Evolutionary conservation across 2,329 filamentous ascomycete species (phyloP).

Genomic region (Cercospora zeae-maydis): DNA sequence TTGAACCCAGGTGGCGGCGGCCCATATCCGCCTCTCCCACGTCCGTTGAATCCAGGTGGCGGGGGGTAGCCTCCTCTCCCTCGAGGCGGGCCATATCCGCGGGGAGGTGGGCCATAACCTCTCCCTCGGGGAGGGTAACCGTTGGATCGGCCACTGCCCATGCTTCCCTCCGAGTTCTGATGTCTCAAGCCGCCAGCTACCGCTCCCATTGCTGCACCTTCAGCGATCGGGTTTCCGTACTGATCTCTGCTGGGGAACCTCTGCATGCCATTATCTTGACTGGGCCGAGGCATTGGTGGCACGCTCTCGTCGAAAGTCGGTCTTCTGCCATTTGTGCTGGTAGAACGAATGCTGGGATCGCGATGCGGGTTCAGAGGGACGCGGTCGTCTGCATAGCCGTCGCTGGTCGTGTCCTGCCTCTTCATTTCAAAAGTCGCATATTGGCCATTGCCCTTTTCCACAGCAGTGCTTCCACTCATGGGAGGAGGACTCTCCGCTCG

Average conservation of each 20-base stretch:
- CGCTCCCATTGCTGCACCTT: conserved; percentile 32
- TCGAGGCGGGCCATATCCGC: conserved; percentile 44
- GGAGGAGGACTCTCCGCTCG: conserved; percentile 55
- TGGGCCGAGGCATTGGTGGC: conserved; percentile 37
- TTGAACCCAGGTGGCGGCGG: conserved; percentile 29
- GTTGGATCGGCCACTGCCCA: conserved; percentile 39
- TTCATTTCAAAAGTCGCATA: conserved; percentile 64
- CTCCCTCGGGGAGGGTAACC: conserved; percentile 25
- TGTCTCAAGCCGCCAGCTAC: conserved; percentile 43
- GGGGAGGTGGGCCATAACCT: conserved; percentile 33
- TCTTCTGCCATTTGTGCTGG: conserved; percentile 37
- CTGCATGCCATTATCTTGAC: conserved; percentile 32
- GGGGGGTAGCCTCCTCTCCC: conserved; percentile 53
- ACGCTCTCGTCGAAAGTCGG: conserved; percentile 40
- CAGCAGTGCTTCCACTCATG: conserved; percentile 52
- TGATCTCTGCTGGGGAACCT: conserved; percentile 53
- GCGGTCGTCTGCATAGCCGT: conserved; percentile 57
- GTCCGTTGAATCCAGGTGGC: conserved; percentile 35
- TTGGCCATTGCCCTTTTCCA: conserved; percentile 52
- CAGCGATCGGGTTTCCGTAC: conserved; percentile 58
- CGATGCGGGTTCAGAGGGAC: conserved; percentile 63
- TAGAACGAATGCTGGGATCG: conserved; percentile 54
- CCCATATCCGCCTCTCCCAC: conserved; percentile 49
- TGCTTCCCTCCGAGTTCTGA: conserved; percentile 47
- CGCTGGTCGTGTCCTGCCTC: conserved; percentile 48